These are phyloP conservation scores for Scenedesmus sp. DNA, from an alignment of 163 green algal genomes.

Conservation along the genomic window DNA sequence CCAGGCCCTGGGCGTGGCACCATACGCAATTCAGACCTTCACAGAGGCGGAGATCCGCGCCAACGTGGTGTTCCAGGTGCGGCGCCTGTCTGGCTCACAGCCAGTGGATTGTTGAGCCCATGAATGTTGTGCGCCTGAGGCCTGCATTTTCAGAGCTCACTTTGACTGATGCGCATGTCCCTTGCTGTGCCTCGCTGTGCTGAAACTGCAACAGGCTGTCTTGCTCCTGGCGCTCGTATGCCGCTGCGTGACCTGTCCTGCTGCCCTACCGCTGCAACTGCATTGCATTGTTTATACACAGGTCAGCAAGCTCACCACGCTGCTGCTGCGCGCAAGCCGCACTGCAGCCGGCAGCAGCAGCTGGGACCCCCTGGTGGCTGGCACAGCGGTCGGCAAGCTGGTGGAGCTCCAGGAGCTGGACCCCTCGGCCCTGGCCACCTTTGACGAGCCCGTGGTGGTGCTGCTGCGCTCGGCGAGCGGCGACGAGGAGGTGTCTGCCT, in stretches of 20 bases:
- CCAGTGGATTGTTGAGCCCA: background rate
- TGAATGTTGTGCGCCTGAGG: background rate
- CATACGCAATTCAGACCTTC: slow-evolving; percentile 67
- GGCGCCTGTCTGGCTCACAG: slow-evolving; percentile 15
- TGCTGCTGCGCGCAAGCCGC: slow-evolving; percentile 73
- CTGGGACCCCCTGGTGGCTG: slow-evolving; percentile 93
- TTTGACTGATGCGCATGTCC: background rate
- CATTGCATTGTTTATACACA: too few relatives aligned
- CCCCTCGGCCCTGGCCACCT: slow-evolving; percentile 53
- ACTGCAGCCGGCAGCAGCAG: slow-evolving; percentile 59
- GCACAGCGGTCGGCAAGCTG: slow-evolving; percentile 70
- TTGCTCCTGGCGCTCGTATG: background rate
- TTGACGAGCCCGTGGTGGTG: slow-evolving; percentile 70
- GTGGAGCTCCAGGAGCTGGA: slow-evolving; percentile 68
- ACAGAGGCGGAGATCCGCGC: slow-evolving; percentile 92
- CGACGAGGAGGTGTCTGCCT: slow-evolving; percentile 90
- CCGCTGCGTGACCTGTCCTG: too few relatives aligned
- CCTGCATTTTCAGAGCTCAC: background rate
- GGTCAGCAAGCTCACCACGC: slow-evolving; percentile 69
- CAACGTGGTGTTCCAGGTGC: slow-evolving; percentile 96
- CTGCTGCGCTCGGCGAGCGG: slow-evolving; percentile 82
- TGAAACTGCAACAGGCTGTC: background rate
- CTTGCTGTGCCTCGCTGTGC: background rate
- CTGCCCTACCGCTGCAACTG: too few relatives aligned
- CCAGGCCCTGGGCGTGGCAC: slow-evolving; percentile 75